Conservation (phyloP, 305 asterid species). For the Andrographis paniculata region DNA sequence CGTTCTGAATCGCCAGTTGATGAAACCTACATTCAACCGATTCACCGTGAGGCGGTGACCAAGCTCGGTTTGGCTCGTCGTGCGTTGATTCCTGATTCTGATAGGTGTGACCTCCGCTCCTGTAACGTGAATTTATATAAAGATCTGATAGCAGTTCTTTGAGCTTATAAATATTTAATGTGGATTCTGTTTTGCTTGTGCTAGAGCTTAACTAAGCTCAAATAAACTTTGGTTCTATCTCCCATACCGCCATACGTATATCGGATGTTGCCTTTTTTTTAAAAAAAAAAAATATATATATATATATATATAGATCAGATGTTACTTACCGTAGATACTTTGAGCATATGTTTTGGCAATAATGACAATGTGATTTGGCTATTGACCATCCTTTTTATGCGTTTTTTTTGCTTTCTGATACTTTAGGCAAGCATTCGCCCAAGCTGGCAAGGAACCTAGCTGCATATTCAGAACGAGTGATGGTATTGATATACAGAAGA, state of each 20-base stretch:
- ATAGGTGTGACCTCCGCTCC: conserved; percentile 40
- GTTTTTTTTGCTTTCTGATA: conserved; percentile 14
- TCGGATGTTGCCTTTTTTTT: not conserved
- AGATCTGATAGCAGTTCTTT: not conserved
- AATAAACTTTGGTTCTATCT: conserved; percentile 4
- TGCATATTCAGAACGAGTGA: conserved; percentile 48
- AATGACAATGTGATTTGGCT: not conserved
- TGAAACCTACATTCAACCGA: conserved; percentile 67
- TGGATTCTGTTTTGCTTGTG: not conserved
- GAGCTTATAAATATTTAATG: conserved; percentile 8
- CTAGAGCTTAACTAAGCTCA: not conserved
- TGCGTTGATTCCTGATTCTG: conserved; percentile 50
- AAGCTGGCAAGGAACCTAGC: conserved; percentile 69
- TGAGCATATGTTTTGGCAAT: not conserved
- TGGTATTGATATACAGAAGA: conserved; percentile 48
- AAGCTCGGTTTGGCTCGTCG: conserved; percentile 58
- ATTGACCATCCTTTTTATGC: not conserved
- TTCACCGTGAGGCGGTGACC: conserved; percentile 68
- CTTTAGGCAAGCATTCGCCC: conserved; percentile 83
- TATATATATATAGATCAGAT: too few species aligned
- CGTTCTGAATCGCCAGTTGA: conserved; percentile 46
- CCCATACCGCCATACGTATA: not conserved
- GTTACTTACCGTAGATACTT: not conserved
- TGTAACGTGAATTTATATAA: conserved; percentile 2
- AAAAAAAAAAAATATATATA: too few species aligned